Base-by-base conservation (phyloP, 768 basidiomycete genomes). In the Pleurotus giganteus region DNA sequence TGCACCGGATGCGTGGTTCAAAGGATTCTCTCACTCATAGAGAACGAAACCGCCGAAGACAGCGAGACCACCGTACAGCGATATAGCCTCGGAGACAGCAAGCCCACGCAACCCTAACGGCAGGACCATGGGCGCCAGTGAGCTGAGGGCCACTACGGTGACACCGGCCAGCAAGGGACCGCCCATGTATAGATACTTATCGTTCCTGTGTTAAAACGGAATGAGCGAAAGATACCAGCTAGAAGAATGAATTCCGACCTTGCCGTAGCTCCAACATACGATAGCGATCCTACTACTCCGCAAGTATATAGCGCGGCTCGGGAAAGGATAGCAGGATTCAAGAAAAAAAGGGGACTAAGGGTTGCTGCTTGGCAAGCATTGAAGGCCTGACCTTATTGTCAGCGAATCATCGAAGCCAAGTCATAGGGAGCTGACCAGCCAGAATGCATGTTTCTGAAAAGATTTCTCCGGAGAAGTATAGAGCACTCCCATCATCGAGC, bases 151-250 rank as follows among this genome's bases (percentile, higher is more conserved):
- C 17, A 95, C 89, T 17, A 94, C 91, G 12, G 90, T 90, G 9
- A 96, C 83, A 54, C 93, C 93, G 13, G 91, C 93, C 26, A 96
- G 79, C 41, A 95, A 83, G 3, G 92, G 91, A 7, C 90, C 92
- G 27, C 92, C 93, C 72, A 91, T 81, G 67, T 89, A 86, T 32
- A 95, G 72, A 66, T 89, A 95, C 65, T 84, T 87, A 70, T 94
- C 92, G 62, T 83, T 90, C 57, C 81, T 81, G 24, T 23, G 53
- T 19, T 2, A 41, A 19, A 2, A 15, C 6, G 15, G n/a, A 43
- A 3, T 55, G 17, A 55, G 41, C 19, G 26, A 39, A 42, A 51
- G 4, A 55, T 19, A 47, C 26, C n/a, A 19, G 19, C 15, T 13
- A 24, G 13, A 53, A 44, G 8, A 24, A n/a, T 52, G 41, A 57